Conservation (phyloP, 495 filamentous ascomycete species). For the Hyphodiscus hymeniophilus region DNA sequence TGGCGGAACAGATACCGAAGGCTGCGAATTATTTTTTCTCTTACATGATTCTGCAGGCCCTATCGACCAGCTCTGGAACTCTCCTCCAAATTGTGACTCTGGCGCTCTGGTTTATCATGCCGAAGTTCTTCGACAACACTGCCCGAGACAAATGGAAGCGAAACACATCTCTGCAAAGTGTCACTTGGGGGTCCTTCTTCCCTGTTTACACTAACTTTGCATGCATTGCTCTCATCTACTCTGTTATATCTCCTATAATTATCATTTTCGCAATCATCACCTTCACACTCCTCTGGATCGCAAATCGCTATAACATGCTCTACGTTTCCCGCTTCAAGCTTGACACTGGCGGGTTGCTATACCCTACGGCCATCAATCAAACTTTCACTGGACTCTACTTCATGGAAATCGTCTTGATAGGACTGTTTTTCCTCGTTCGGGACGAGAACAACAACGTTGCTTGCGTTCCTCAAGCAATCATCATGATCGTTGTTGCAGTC, state of each 20-base stretch:
- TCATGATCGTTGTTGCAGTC: slow-evolving; percentile 71
- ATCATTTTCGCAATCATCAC: slow-evolving; percentile 91
- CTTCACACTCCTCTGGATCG: slow-evolving; percentile 90
- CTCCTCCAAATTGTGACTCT: slow-evolving; percentile 76
- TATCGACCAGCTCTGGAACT: slow-evolving; percentile 83
- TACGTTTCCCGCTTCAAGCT: slow-evolving; percentile 87
- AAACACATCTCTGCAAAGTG: slow-evolving; percentile 66
- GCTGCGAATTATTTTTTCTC: slow-evolving; percentile 97
- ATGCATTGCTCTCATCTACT: slow-evolving; percentile 90
- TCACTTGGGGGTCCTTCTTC: slow-evolving; percentile 91
- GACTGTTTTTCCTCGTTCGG: slow-evolving; percentile 80
- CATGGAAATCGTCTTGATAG: slow-evolving; percentile 86
- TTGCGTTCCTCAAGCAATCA: slow-evolving; percentile 76
- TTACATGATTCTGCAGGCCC: slow-evolving; percentile 91
- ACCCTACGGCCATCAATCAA: slow-evolving; percentile 91
- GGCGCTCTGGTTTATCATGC: slow-evolving; percentile 71
- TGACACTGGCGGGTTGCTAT: slow-evolving; percentile 90
- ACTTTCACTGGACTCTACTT: slow-evolving; percentile 91
- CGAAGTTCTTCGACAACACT: slow-evolving; percentile 73
- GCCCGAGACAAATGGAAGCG: slow-evolving; percentile 83
- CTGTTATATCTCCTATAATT: slow-evolving; percentile 82
- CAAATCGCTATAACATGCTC: slow-evolving; percentile 92
- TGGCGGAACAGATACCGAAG: slow-evolving; percentile 77
- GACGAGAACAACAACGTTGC: slow-evolving; percentile 49
- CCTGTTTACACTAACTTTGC: slow-evolving; percentile 94